phyloP scores from a whole-genome alignment of 148 eudicot genomes.

The Camellia granthamiana region DNA sequence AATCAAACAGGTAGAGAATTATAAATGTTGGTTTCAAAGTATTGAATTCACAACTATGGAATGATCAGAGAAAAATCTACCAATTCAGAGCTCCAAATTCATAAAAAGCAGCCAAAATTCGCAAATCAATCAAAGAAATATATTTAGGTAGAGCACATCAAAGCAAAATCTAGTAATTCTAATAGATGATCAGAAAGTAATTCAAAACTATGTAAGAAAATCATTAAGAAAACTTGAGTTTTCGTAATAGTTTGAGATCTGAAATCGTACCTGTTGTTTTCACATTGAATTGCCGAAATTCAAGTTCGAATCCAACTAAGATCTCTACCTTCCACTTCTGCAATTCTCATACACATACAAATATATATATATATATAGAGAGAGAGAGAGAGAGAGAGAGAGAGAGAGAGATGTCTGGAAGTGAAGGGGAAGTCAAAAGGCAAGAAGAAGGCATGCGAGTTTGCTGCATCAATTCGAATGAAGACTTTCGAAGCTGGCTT shows the following conservation, averaged over 20 bases:
- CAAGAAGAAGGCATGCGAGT: not conserved
- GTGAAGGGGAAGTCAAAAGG: not conserved
- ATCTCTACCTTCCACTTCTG: not conserved
- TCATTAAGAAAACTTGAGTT: not conserved
- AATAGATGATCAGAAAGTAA: not conserved
- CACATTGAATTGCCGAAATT: not conserved
- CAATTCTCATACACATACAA: not conserved
- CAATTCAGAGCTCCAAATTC: no score
- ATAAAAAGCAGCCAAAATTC: not conserved
- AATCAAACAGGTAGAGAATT: not conserved
- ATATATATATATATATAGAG: not conserved
- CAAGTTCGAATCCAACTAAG: not conserved
- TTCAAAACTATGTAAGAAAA: not conserved
- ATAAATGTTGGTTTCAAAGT: no score
- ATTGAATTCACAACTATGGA: no score
- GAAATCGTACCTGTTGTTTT: not conserved
- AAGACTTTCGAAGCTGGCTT: not conserved
- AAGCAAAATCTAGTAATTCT: not conserved
- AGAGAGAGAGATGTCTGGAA: not conserved
- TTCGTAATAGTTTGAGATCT: not conserved
- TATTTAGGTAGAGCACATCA: not conserved
- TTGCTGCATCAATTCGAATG: not conserved
- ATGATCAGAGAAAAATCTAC: no score
- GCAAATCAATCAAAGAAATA: not conserved
- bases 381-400: not conserved